Evolutionary conservation across 2,329 filamentous ascomycete genomes (phyloP), one percentile per base, ranked within the genome.

Genomic region (Diaporthe helianthi): DNA sequence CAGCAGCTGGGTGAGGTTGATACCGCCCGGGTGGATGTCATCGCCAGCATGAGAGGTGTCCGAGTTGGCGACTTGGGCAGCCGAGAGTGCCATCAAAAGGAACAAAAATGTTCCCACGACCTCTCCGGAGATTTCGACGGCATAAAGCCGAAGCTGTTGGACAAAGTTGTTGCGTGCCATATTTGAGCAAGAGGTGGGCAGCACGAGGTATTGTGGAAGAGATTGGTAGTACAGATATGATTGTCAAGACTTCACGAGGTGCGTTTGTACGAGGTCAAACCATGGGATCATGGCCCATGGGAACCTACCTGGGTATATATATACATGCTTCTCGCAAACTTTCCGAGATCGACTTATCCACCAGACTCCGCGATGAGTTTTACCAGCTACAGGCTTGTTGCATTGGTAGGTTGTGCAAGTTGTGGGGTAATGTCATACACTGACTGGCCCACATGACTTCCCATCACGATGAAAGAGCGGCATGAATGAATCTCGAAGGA

Each of bases 51-150:
- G 51, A 3, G 65, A 58, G 13, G 72, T 69, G 3, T 71, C 64
- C 0, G 69, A 73, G 72, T 73, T 73, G 68, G 74, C 76, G 15
- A 77, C 71, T 64, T 77, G 75, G 4, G 75, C 74, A 10, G 67
- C 70, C 2, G 67, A 67, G 1, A 71, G 63, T 8, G 70, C 67
- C 67, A 71, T 67, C 19, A 71, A 51, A 19, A 71, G 70, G 67
- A 71, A 71, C 54, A 71, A 36, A 44, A 71, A 71, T n/a, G 70
- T 71, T 33, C 70, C 70, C 1, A 67, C 67, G 29, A 67, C 66
- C 49, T 71, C 70, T 13, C 70, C 70, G 1, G 65, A 68, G 65
- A 70, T 70, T 26, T 58, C 69, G 26, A 68, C 58, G 17, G 69
- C 65, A 31, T 70, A 60, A 5, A 68, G 65, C 65, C 65, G 33